phyloP scores from a whole-genome alignment of 2,329 filamentous ascomycete genomes.

The Dothistroma septosporum region DNA sequence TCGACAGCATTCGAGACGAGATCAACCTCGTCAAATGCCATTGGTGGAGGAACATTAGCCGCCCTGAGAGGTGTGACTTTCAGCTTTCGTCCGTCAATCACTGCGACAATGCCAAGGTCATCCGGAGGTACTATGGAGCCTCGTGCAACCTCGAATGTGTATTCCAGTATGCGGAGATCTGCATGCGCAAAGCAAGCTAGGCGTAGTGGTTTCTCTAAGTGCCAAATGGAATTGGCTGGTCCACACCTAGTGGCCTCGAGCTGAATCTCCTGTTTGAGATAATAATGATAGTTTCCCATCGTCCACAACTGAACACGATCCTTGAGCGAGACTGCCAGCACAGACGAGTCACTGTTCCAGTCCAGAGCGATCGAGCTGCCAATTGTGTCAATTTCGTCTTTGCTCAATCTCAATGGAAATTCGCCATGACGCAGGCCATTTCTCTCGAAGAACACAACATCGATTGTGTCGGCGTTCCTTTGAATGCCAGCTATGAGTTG shows the following conservation, averaged over 20 bases:
- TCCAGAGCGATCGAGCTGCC: conserved; percentile 61
- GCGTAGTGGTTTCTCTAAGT: conserved; percentile 75
- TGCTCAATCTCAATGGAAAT: conserved; percentile 70
- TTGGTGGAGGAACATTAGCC: conserved; percentile 86
- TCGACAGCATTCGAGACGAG: conserved; percentile 64
- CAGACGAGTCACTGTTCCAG: conserved; percentile 92
- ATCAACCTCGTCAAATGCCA: conserved; percentile 73
- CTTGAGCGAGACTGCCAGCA: conserved; percentile 73
- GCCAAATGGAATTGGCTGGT: conserved; percentile 55
- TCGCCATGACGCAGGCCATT: conserved; percentile 97
- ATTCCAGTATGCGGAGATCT: conserved; percentile 49
- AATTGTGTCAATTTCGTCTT: conserved; percentile 54
- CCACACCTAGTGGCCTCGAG: conserved; percentile 11
- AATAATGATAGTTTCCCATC: conserved; percentile 96
- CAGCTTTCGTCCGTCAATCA: conserved; percentile 75
- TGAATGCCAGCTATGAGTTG: conserved; percentile 88
- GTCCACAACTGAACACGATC: conserved; percentile 90
- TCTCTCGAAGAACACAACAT: conserved; percentile 92
- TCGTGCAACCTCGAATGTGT: conserved; percentile 62
- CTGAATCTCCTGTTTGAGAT: conserved; percentile 83
- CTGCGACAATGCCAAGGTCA: conserved; percentile 53
- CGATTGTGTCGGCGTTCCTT: conserved; percentile 61
- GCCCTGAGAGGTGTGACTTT: conserved; percentile 82
- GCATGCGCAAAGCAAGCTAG: conserved; percentile 43
- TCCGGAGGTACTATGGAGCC: conserved; percentile 67